Evolutionary conservation across 495 filamentous ascomycete genomes (phyloP), one percentile per base, ranked within the genome.

Genomic region (Hypoxylon perforatum): DNA sequence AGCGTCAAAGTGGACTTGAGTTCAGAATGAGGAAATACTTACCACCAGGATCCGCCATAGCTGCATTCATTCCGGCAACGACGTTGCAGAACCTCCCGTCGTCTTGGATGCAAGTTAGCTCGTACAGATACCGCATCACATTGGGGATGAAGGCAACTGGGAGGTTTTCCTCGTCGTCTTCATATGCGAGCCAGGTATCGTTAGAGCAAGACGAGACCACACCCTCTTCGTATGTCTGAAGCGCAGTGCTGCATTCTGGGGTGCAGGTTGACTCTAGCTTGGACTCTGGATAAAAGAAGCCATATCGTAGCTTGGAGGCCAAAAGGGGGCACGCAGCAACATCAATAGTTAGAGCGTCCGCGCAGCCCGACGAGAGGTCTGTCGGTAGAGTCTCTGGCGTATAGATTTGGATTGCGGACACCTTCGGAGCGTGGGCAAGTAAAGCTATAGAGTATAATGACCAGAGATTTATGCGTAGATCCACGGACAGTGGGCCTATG

Each of bases 101-200:
- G 60, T 69, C 49, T 36, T 39, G 11, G 18, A 69, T n/a, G 42
- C 65, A 69, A 3, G 60, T 65, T 25, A 51, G 28, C 3, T 69
- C 25, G 44, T 52, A 69, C 1, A 2, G 8, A 42, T 65, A 55
- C 18, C 59, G 6, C 6, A 69, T 44, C 10, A 48, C 9, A 22
- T 57, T 45, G 2, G 65, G 51, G 19, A 69, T 69, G 14, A 59
- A 12, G 42, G 59, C 59, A n/a, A 63, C n/a, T 14, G 65, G 42
- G 30, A 35, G 30, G 30, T 35, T 35, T 10, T 36, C 28, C 28
- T 23, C 5, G 25, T 22, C 38, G 30, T 63, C 53, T 25, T 58
- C 39, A 21, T 57, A 55, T 18, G 12, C 49, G 7, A 25, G 10
- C 35, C 51, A 49, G 33, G 42, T 57, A 19, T 58, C 36, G 41